phyloP scores from a whole-genome alignment of 1,284 basidiomycete species.

The Puccinia hordei region DNA sequence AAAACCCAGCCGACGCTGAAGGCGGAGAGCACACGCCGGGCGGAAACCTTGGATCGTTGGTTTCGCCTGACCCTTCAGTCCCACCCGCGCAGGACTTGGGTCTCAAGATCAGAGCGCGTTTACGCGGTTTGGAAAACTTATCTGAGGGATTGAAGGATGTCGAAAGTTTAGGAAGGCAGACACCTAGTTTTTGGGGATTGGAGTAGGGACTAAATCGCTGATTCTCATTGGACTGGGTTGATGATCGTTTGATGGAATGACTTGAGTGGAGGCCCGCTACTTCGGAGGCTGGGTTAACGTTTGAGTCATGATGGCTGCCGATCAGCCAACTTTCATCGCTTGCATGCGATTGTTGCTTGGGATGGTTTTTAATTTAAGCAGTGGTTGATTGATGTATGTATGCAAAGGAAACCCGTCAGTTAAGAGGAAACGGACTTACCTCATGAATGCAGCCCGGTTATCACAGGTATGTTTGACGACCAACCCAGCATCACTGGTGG shows the following conservation, averaged over 20 bases:
- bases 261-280: neutral
- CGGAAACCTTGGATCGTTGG: constrained; percentile 8
- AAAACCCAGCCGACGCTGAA: constrained; percentile 7
- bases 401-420: neutral
- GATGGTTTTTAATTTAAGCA: constrained; percentile 30
- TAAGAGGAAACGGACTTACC: too few relatives aligned
- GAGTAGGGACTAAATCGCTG: constrained; percentile 24
- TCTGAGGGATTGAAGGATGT: neutral
- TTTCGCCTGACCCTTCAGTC: constrained; percentile 9
- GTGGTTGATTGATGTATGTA: neutral
- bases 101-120: constrained; percentile 13
- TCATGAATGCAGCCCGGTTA: too few relatives aligned
- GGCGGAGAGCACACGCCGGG: neutral
- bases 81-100: constrained; percentile 29
- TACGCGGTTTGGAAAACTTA: constrained; percentile 22
- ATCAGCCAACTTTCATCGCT: constrained; percentile 19
- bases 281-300: constrained; percentile 14
- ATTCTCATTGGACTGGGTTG: neutral
- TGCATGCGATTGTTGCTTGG: constrained; percentile 19
- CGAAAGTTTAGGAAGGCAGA: constrained; percentile 20
- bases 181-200: constrained; percentile 4
- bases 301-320: neutral
- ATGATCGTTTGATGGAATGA: neutral
- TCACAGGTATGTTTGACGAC: too few relatives aligned
- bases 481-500: too few relatives aligned